Evolutionary conservation across 108 stramenopile species (phyloP), one percentile per base, ranked within the genome.

Genomic region (Cylindrotheca fusiformis): DNA sequence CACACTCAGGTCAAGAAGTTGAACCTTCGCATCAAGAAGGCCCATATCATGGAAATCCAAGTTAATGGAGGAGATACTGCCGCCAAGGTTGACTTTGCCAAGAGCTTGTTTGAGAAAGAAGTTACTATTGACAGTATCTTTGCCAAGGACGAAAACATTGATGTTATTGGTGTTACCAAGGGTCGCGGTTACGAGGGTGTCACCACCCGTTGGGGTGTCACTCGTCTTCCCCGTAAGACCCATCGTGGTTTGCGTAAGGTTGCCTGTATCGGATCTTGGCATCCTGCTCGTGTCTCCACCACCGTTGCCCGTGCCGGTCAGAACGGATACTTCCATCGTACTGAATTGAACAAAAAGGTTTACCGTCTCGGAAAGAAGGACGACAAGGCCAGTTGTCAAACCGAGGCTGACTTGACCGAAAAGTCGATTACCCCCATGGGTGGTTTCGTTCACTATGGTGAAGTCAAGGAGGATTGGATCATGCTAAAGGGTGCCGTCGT

Each of bases 231-330:
- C 47, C 96, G 99, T 52, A 99, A 99, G 96, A 98, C 99, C 52
- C 99, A 99, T 72, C 95, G 98, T 77, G 99, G 99, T 91, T 87
- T 99, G 51, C 95, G 99, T 69, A 99, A 99, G 96, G 97, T 99
- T 41, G 99, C 99, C 68, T 99, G 99, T 90, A 99, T 99, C 77
- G 99, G 99, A 69, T 96, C 99, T 24, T 99, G 99, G 99, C 99
- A 99, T 83, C 99, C 99, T 78, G 80, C 97, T 65, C 98, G 98
- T 86, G 98, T 99, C 12, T 82, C 85, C 61, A 85, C 83, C 63
- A 96, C 95, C 46, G 97, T 98, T 44, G 90, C 99, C 27, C 97
- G 99, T 76, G 96, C 97, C 56, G 99, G 99, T 95, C 99, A 99
- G 76, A 92, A 97, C 76, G 99, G 99, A 32, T 98, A 98, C 91